Conservation (phyloP, 2,329 filamentous ascomycete species). For the Penicillium griseofulvum region DNA sequence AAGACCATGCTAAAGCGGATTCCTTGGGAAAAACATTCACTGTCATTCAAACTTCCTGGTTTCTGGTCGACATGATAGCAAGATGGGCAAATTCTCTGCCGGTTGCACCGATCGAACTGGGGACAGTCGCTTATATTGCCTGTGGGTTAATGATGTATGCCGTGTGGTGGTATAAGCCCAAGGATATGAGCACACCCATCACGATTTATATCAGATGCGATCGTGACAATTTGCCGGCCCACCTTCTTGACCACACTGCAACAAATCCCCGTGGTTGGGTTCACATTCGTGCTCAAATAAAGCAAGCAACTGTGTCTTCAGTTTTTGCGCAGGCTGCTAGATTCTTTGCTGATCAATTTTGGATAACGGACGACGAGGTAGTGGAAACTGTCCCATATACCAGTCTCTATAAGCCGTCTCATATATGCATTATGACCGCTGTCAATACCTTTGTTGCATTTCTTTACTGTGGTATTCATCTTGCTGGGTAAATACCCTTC, state of each 20-base stretch:
- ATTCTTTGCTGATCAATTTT: neutral
- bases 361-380: rapidly evolving
- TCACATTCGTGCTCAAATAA: neutral
- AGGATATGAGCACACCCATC: neutral
- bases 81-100: neutral
- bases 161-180: neutral
- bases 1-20: conserved; percentile 18
- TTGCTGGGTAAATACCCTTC: neutral
- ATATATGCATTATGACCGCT: neutral
- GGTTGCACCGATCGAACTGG: neutral
- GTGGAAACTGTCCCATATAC: neutral
- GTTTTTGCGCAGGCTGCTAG: neutral
- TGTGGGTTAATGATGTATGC: neutral
- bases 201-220: neutral
- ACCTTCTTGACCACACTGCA: neutral
- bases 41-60: conserved; percentile 14
- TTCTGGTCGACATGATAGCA: conserved; percentile 7
- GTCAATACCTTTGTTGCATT: neutral
- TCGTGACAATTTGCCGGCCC: neutral
- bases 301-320: neutral
- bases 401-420: neutral
- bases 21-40: conserved; percentile 14
- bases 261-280: neutral
- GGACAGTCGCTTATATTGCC: neutral
- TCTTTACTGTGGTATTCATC: neutral